Base-by-base conservation (phyloP, 2,329 filamentous ascomycete species). In the Aspergillus sp. region DNA sequence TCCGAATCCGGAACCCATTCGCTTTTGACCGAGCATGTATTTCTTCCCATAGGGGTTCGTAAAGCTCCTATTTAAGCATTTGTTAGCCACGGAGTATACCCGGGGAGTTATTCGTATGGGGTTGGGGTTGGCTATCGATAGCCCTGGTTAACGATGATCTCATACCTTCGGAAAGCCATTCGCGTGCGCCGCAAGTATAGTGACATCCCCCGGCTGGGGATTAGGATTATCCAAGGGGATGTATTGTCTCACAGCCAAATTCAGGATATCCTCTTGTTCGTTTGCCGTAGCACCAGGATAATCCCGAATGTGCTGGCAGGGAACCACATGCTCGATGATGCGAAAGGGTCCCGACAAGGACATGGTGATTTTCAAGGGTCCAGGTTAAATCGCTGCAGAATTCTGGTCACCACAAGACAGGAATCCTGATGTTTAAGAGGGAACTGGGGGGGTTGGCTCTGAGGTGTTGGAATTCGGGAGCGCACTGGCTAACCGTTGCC, bases 1-100 rank as follows among this genome's bases (percentile, higher is more conserved):
- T 81, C 57, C 91, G 85, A 66, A 98, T 90, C 2, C 82, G 81
- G 66, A 96, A 84, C 17, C 86, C 86, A 56, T 81, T 78, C 14
- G 75, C 70, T 63, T 83, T 82, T 6, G 87, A 78, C 17, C 80
- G 77, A 17, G 80, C 75, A 64, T 90, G 79, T 2, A 97, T 79
- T 52, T 96, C 91, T 58, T 93, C 90, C 90, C 92, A 97, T 0
- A 97, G 79, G 0, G 93, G 90, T 68, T 97, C 93, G 70, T 97
- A 97, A 2, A 97, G 76, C 79, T 98, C 93, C 89, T 92, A 62
- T 14, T 3, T 11, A 41, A 39, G 31, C 15, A 14, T 14, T 46
- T 6, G 57, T 66, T 37, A 64, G 57, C 7, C 39, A 31, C 23
- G 39, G 23, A 17, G 40, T 33, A 17, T 15, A n/a, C 21, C 37